These are phyloP conservation scores for Microcyclosporella mali DNA, from an alignment of 2,329 filamentous ascomycete genomes.

Conservation along the genomic window DNA sequence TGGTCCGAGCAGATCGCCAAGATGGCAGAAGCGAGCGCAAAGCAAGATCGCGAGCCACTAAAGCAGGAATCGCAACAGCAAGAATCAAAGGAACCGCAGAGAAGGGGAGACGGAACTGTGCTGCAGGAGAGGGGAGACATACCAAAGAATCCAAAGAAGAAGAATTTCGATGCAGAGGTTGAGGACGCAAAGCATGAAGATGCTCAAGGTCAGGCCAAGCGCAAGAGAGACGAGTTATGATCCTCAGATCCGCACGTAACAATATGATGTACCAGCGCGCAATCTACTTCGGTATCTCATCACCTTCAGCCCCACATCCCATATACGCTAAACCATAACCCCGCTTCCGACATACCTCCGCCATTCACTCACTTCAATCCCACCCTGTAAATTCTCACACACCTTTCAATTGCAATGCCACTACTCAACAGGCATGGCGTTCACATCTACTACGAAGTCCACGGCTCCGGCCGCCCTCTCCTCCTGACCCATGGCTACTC, in stretches of 20 bases:
- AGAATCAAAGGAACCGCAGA: conserved; percentile 23
- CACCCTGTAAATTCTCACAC: not conserved
- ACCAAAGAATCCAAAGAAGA: conserved; percentile 54
- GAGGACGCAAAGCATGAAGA: conserved; percentile 29
- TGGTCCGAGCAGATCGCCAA: conserved; percentile 38
- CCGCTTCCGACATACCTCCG: not conserved
- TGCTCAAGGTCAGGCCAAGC: not conserved
- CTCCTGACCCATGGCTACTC: conserved; percentile 26
- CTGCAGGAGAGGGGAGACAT: conserved; percentile 33
- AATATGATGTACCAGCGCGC: too few relatives aligned
- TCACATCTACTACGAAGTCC: conserved; percentile 21
- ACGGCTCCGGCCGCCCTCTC: conserved; percentile 12
- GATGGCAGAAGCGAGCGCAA: conserved; percentile 37
- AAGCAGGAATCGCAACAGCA: conserved; percentile 1
- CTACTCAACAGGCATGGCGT: conserved; percentile 16
- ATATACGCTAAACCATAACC: too few relatives aligned
- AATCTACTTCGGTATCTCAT: too few relatives aligned
- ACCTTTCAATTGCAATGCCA: conserved; percentile 7
- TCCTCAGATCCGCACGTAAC: too few relatives aligned
- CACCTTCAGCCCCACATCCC: too few relatives aligned
- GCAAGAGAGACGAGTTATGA: not conserved
- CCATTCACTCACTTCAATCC: conserved; percentile 1
- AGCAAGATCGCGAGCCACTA: conserved; percentile 9
- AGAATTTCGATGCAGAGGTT: conserved; percentile 52
- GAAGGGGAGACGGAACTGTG: conserved; percentile 42